Conservation (phyloP, 108 stramenopile genomes). For the Aureococcus anophagefferens region DNA sequence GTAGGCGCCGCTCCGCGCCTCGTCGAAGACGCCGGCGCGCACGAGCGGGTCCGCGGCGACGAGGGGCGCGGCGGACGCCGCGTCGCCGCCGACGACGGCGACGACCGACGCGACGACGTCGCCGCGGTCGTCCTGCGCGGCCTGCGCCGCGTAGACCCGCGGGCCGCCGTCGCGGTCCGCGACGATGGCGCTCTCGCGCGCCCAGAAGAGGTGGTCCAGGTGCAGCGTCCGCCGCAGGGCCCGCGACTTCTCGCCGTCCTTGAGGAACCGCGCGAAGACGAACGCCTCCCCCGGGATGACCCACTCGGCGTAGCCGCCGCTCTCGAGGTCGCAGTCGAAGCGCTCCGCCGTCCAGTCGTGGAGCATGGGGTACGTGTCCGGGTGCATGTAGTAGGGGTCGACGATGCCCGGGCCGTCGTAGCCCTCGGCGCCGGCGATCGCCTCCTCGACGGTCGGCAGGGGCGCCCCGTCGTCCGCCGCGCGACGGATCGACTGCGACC, state of each 20-base stretch:
- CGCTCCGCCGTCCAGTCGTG: background rate
- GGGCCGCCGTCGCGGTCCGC: background rate
- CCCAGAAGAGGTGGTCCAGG: background rate
- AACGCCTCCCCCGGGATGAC: background rate
- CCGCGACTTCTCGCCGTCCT: too few relatives aligned
- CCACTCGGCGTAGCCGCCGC: background rate
- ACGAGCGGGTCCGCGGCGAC: too few relatives aligned
- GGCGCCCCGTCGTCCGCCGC: too few relatives aligned
- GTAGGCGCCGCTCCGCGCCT: too few relatives aligned
- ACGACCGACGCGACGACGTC: too few relatives aligned
- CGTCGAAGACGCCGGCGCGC: too few relatives aligned
- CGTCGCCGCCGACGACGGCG: too few relatives aligned
- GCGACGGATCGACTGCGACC: too few relatives aligned
- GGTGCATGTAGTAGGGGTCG: background rate
- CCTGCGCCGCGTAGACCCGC: too few relatives aligned
- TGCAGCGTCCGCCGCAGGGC: background rate
- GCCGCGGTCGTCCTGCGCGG: too few relatives aligned
- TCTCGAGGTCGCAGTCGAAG: background rate
- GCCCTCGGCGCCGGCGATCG: background rate
- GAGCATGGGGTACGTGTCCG: background rate
- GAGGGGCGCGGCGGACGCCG: too few relatives aligned
- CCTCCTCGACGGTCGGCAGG: background rate
- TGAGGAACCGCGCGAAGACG: background rate
- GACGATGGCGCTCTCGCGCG: background rate
- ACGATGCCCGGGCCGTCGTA: background rate